These are phyloP conservation scores for Hapsidospora chrysogenum DNA, from an alignment of 495 filamentous ascomycete genomes.

Conservation along the genomic window DNA sequence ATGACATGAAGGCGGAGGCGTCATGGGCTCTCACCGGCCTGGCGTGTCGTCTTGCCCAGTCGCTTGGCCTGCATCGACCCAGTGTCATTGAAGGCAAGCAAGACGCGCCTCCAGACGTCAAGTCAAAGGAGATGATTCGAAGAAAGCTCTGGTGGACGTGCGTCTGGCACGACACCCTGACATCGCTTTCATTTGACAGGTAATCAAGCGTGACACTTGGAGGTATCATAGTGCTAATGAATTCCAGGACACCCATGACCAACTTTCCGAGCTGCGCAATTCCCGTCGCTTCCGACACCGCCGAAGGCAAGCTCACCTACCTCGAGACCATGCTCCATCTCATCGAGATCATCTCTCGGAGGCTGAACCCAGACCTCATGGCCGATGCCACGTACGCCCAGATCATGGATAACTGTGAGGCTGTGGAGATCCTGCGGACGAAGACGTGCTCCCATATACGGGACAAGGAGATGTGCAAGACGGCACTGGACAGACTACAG, in stretches of 20 bases:
- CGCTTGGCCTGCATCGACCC: conserved; percentile 32
- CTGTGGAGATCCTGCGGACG: conserved; percentile 29
- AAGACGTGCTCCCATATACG: conserved; percentile 24
- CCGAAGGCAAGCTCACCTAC: conserved; percentile 30
- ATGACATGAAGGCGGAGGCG: conserved; percentile 43
- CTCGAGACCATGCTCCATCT: conserved; percentile 39
- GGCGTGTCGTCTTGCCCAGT: conserved; percentile 37
- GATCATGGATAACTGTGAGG: conserved; percentile 28
- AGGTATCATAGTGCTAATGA: not conserved
- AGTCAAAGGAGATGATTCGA: conserved; percentile 25
- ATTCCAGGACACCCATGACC: conserved; percentile 27
- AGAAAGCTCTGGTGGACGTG: conserved; percentile 37
- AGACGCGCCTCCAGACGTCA: conserved; percentile 11
- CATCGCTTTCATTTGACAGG: conserved; percentile 39
- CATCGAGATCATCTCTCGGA: conserved; percentile 29
- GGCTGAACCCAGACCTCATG: conserved; percentile 32
- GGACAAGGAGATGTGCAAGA: conserved; percentile 34
- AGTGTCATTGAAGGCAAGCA: conserved; percentile 19
- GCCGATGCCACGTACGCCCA: conserved; percentile 24
- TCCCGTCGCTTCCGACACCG: conserved; percentile 22
- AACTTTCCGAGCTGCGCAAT: conserved; percentile 30
- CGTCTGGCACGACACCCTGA: conserved; percentile 38
- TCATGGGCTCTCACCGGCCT: conserved; percentile 39
- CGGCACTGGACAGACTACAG: conserved; percentile 33
- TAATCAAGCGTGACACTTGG: conserved; percentile 4